Evolutionary conservation across 805 yeast genomes (phyloP).

Genomic region (Pichia paraexigua): DNA sequence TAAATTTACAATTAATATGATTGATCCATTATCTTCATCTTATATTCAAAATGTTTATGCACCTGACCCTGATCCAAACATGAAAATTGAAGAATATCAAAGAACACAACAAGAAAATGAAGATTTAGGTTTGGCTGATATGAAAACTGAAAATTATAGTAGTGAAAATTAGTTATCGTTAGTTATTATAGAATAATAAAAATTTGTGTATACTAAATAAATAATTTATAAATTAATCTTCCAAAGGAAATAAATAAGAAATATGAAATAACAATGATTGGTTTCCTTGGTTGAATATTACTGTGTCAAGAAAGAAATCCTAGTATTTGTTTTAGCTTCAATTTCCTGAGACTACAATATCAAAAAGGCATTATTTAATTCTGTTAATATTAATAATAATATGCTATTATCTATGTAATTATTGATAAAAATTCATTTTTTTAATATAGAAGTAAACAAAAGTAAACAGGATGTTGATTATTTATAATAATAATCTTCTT

Average conservation of each 20-base stretch:
- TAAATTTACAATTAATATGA: constrained; percentile 80
- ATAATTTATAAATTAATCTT: background rate
- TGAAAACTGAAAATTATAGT: constrained; percentile 17
- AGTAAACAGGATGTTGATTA: background rate
- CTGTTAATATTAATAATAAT: too few relatives aligned
- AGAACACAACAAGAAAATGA: constrained; percentile 88
- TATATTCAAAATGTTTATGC: constrained; percentile 98
- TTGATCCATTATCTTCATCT: constrained; percentile 91
- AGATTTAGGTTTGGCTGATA: constrained; percentile 72
- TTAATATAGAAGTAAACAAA: background rate
- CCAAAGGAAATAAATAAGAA: too few relatives aligned
- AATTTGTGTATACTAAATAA: background rate
- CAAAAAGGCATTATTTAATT: too few relatives aligned
- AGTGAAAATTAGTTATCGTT: background rate
- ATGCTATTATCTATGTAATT: too few relatives aligned
- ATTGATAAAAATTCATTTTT: too few relatives aligned
- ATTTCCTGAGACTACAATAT: too few relatives aligned
- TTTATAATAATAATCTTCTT: background rate
- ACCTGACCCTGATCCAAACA: constrained; percentile 95
- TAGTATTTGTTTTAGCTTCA: too few relatives aligned
- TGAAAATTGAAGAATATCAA: constrained; percentile 83
- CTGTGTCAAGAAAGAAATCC: too few relatives aligned
- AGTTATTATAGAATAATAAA: background rate
- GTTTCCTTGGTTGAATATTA: too few relatives aligned
- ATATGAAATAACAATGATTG: too few relatives aligned